Evolutionary conservation across 805 yeast genomes (phyloP).

Genomic region (Cyberlindnera sargentensis): DNA sequence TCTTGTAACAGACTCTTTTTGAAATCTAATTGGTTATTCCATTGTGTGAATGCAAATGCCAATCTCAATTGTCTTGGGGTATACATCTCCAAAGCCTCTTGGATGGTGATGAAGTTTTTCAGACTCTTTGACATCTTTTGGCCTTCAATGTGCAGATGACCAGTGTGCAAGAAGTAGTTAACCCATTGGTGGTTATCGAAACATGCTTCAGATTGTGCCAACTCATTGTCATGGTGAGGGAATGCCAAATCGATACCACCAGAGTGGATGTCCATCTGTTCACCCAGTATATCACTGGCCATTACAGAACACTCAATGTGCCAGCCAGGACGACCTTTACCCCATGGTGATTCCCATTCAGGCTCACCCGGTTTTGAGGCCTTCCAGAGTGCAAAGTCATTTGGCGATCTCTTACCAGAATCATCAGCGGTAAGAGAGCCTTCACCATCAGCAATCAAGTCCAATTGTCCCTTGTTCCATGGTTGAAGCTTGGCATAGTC

Average conservation of each 20-base stretch:
- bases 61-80: constrained; percentile 80
- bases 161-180: constrained; percentile 92
- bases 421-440: constrained; percentile 61
- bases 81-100: constrained; percentile 71
- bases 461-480: constrained; percentile 90
- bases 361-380: constrained; percentile 97
- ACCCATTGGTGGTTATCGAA: constrained; percentile 92
- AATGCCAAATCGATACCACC: constrained; percentile 97
- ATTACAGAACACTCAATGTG: constrained; percentile 98
- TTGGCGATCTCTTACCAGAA: constrained; percentile 60
- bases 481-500: constrained; percentile 95
- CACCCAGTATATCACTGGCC: constrained; percentile 88
- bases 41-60: constrained; percentile 83
- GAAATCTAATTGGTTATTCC: constrained; percentile 92
- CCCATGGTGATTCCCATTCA: constrained; percentile 94
- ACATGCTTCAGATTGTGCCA: constrained; percentile 95
- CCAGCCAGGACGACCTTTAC: constrained; percentile 98
- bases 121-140: constrained; percentile 96
- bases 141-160: constrained; percentile 97
- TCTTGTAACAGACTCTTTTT: constrained; percentile 74
- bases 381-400: constrained; percentile 97
- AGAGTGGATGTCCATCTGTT: constrained; percentile 84
- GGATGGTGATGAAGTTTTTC: constrained; percentile 91
- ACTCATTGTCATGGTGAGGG: constrained; percentile 98
- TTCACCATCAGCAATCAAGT: constrained; percentile 88